phyloP scores from a whole-genome alignment of 768 basidiomycete genomes.

The Leucosporidium scottii region DNA sequence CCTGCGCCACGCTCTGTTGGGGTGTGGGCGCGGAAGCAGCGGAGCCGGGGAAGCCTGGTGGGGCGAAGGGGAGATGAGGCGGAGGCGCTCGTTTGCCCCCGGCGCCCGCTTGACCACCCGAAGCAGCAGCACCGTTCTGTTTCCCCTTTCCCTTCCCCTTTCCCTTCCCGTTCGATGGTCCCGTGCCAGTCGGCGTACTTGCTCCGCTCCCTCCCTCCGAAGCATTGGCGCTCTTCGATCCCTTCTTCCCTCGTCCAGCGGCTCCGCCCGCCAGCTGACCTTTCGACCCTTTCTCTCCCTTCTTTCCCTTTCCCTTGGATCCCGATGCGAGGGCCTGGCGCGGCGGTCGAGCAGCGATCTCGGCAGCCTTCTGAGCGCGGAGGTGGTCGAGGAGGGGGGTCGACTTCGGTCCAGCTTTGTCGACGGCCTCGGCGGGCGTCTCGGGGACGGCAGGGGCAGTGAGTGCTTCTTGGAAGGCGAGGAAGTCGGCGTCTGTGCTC shows the following conservation, averaged over 20 bases:
- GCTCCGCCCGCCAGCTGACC: no score
- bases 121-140: not conserved
- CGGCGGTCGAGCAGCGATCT: slow-evolving; percentile 49
- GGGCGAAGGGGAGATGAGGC: not conserved
- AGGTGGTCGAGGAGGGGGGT: slow-evolving; percentile 91
- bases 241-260: no score
- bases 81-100: not conserved
- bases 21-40: not conserved
- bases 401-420: slow-evolving; percentile 53
- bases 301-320: not conserved
- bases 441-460: slow-evolving; percentile 54
- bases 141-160: not conserved
- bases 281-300: no score
- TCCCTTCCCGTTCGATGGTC: not conserved
- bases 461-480: slow-evolving; percentile 63
- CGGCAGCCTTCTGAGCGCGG: slow-evolving; percentile 63
- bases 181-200: not conserved
- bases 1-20: not conserved
- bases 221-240: no score
- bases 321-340: not conserved
- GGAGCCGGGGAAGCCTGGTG: not conserved
- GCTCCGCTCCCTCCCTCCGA: not conserved
- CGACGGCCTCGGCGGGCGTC: slow-evolving; percentile 38
- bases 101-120: not conserved
- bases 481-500: slow-evolving; percentile 42